phyloP scores from a whole-genome alignment of 192 early-diverging fungal species.

The Obelidium mucronatum region DNA sequence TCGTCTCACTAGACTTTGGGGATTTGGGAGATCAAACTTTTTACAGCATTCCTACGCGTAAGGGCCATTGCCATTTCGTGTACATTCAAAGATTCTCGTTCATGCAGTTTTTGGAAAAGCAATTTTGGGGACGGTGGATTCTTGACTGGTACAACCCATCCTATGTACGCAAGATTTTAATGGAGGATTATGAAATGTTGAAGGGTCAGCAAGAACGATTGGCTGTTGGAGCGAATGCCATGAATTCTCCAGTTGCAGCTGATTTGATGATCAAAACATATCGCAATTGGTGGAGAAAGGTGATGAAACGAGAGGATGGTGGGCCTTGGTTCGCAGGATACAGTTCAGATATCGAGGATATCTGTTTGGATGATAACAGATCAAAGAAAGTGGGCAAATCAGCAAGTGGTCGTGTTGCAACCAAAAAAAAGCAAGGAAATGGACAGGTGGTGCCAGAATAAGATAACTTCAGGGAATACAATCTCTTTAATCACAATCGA shows the following conservation, averaged over 20 bases:
- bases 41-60: conserved; percentile 41
- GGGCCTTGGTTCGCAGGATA: conserved; percentile 30
- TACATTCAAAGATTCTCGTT: conserved; percentile 43
- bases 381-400: background rate
- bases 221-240: conserved; percentile 33
- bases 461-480: too few relatives aligned
- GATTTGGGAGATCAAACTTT: conserved; percentile 39
- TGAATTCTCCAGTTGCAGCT: conserved; percentile 43
- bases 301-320: conserved; percentile 22
- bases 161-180: conserved; percentile 36
- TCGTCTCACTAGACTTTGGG: conserved; percentile 6
- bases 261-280: conserved; percentile 46
- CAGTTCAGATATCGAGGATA: conserved; percentile 31
- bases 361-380: conserved; percentile 18
- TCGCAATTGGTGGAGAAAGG: conserved; percentile 46
- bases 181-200: conserved; percentile 47
- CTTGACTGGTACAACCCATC: conserved; percentile 25
- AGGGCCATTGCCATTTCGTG: conserved; percentile 50
- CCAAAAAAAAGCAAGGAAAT: background rate
- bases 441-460: background rate
- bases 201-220: conserved; percentile 41
- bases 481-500: conserved; percentile 11
- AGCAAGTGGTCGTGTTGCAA: background rate
- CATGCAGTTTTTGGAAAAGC: conserved; percentile 18
- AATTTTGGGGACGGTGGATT: conserved; percentile 9